phyloP scores from a whole-genome alignment of 2,329 filamentous ascomycete species.

The Xylariaceae sp. region DNA sequence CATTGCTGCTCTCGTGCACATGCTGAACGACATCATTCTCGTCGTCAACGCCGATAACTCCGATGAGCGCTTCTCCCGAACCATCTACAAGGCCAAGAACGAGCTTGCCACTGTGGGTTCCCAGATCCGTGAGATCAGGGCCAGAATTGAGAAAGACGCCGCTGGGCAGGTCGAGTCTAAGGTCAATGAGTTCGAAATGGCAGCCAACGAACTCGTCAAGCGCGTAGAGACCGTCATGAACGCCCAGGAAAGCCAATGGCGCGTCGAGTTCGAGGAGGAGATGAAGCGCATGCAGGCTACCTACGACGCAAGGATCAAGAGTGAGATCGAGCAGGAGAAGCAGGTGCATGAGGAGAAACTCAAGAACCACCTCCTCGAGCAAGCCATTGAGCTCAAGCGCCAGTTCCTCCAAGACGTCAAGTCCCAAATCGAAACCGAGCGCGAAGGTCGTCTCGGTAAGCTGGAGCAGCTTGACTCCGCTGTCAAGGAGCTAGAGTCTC shows the following conservation, averaged over 20 bases:
- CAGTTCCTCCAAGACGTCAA: conserved; percentile 76
- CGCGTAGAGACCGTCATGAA: conserved; percentile 83
- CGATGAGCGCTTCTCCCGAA: conserved; percentile 69
- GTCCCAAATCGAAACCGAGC: conserved; percentile 81
- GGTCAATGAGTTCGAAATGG: conserved; percentile 75
- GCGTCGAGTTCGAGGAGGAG: conserved; percentile 82
- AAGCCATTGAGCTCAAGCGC: conserved; percentile 83
- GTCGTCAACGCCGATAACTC: conserved; percentile 86
- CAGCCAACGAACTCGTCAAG: conserved; percentile 79
- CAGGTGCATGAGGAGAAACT: conserved; percentile 79
- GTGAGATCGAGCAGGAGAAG: conserved; percentile 74
- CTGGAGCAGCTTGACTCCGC: conserved; percentile 73
- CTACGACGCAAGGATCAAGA: conserved; percentile 76
- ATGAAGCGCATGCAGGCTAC: conserved; percentile 71
- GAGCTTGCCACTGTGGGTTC: conserved; percentile 74
- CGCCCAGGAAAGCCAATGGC: conserved; percentile 76
- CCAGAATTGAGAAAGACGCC: conserved; percentile 64
- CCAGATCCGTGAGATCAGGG: conserved; percentile 73
- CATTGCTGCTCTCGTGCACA: conserved; percentile 89
- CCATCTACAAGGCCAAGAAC: conserved; percentile 80
- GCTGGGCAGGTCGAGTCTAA: conserved; percentile 71
- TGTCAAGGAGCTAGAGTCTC: conserved; percentile 78
- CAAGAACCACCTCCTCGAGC: conserved; percentile 82
- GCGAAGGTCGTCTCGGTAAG: conserved; percentile 79
- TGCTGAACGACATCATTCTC: conserved; percentile 92